These are phyloP conservation scores for Neurospora africana DNA, from an alignment of 495 filamentous ascomycete species.

Conservation along the genomic window DNA sequence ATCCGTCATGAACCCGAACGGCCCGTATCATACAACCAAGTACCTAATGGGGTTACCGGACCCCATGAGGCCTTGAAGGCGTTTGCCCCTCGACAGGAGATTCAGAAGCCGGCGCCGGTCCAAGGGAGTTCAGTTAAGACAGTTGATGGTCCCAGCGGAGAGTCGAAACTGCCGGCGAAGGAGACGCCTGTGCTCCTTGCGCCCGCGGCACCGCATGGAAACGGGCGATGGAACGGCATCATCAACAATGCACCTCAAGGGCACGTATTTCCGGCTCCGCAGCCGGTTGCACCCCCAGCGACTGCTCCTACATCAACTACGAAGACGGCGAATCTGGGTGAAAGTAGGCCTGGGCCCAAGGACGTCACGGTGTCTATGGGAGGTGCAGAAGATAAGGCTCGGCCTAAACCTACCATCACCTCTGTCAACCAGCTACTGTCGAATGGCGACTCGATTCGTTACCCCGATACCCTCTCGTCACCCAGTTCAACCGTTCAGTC, in stretches of 20 bases:
- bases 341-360: background rate
- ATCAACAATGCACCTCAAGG: background rate
- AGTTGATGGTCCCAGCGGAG: background rate
- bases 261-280: background rate
- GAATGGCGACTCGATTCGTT: slow-evolving; percentile 10
- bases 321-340: slow-evolving; percentile 1
- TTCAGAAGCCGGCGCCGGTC: background rate
- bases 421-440: slow-evolving; percentile 3
- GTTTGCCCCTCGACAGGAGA: background rate
- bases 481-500: slow-evolving; percentile 36
- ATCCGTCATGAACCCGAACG: slow-evolving; percentile 2
- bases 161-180: background rate
- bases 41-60: background rate
- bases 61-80: background rate
- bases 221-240: background rate
- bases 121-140: background rate
- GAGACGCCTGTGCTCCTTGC: background rate
- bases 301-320: background rate
- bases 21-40: background rate
- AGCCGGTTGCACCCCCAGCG: background rate
- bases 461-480: slow-evolving; percentile 30
- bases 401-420: slow-evolving; percentile 1
- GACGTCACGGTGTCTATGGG: background rate
- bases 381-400: background rate
- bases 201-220: background rate